Base-by-base conservation (phyloP, 331 rosid genomes). In the Dryas integrifolia region DNA sequence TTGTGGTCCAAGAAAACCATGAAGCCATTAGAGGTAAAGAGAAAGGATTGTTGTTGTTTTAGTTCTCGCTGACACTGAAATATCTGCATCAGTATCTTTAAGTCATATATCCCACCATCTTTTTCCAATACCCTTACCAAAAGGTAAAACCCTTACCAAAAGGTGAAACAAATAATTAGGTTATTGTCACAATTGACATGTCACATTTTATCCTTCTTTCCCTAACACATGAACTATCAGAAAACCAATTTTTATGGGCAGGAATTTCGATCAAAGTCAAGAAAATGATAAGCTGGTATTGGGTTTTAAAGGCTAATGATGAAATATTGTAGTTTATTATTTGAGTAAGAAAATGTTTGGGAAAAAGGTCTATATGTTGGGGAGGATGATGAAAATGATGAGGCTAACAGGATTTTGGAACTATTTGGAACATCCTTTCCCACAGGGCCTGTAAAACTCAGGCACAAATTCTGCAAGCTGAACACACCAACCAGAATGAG, bases 1-100 rank as follows among this genome's bases (percentile, higher is more conserved):
- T 41, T 69, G 90, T 85, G 92, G 88, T 80, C 92, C 94, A 88
- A 83, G 84, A 78, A 63, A 63, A 76, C 73, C 63, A 78, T 5
- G 82, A 85, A 80, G 77, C 86, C 83, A 82, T 83, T 85, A 72
- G 75, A 78, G 86, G 87, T 77, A 86, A 79, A 82, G 49, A 55
- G 83, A 76, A 77, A 73, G 83, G 70, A 80, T 83, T 72, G 79
- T 81, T 79, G 69, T 61, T 80, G 72, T 12, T 64, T 48, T 73
- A 30, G 48, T 79, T 79, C 79, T 83, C 75, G 85, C 86, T 74
- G 80, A 74, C 87, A 72, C 66, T 86, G 77, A 58, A 44, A 55
- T 59, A 77, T 47, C 65, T 79, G 82, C 85, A 77, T 72, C 84
- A 57, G 52, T 7, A 39, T 48, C 68, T 50, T 82, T 72, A 81